These are phyloP conservation scores for Clavispora santaluciae DNA, from an alignment of 805 yeast species.

Conservation along the genomic window DNA sequence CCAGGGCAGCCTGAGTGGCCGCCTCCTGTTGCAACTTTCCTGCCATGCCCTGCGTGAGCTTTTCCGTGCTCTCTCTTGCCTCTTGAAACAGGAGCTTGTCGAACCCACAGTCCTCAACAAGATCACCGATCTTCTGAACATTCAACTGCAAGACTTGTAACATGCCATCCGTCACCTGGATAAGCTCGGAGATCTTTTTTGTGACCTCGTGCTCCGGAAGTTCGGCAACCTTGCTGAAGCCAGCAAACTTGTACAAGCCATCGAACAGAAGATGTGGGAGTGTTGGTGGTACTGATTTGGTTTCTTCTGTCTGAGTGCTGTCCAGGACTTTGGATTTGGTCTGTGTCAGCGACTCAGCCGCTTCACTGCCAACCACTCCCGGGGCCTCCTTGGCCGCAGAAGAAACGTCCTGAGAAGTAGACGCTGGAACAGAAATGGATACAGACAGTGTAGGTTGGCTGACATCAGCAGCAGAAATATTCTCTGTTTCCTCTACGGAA, in stretches of 20 bases:
- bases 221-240: constrained; percentile 9
- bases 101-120: constrained; percentile 10
- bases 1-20: background rate
- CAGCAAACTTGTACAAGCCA: constrained; percentile 14
- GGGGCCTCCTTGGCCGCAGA: too few relatives aligned
- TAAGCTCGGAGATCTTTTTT: constrained; percentile 19
- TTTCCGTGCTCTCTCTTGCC: constrained; percentile 1
- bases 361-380: too few relatives aligned
- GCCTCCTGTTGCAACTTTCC: constrained; percentile 7
- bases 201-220: constrained; percentile 6
- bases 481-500: too few relatives aligned
- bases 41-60: constrained; percentile 16
- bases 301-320: background rate
- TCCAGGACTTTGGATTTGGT: too few relatives aligned
- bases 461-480: too few relatives aligned
- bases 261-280: constrained; percentile 1
- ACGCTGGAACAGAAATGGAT: background rate
- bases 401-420: background rate
- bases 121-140: constrained; percentile 7
- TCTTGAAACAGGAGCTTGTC: background rate
- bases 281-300: background rate
- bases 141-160: constrained; percentile 20
- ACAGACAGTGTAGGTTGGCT: too few relatives aligned
- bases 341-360: too few relatives aligned
- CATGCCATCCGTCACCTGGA: constrained; percentile 24